Conservation (phyloP, 2,329 filamentous ascomycete species). For the Aspergillus pseudonomiae region DNA sequence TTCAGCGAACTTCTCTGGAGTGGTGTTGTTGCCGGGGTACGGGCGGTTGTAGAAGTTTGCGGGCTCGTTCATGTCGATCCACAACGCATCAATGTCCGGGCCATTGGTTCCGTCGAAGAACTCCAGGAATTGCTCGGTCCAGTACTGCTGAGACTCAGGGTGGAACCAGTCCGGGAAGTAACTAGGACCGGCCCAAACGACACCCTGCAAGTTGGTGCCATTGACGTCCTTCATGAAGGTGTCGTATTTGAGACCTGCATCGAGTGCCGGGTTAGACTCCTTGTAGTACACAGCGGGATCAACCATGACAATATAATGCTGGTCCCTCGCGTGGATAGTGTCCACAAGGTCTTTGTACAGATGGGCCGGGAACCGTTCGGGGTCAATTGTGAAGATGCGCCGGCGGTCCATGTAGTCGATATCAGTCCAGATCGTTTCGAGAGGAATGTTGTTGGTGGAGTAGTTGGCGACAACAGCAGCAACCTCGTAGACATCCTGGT, state of each 20-base stretch:
- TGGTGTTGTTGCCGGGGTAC: neutral
- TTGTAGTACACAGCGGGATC: constrained; percentile 56
- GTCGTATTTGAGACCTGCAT: neutral
- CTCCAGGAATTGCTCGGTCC: constrained; percentile 66
- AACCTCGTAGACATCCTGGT: constrained; percentile 51
- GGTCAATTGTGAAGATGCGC: constrained; percentile 43
- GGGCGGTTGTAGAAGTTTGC: constrained; percentile 42
- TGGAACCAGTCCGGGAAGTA: constrained; percentile 79
- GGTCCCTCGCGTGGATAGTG: constrained; percentile 66
- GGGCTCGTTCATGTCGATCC: constrained; percentile 72
- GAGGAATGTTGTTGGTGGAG: constrained; percentile 42
- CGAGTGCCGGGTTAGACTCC: neutral
- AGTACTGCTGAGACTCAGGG: constrained; percentile 66
- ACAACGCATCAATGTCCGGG: constrained; percentile 74
- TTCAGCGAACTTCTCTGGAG: neutral
- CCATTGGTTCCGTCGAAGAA: constrained; percentile 60
- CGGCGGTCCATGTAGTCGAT: constrained; percentile 47
- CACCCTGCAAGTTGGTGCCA: constrained; percentile 48
- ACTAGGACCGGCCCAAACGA: constrained; percentile 78
- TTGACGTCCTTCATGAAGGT: neutral
- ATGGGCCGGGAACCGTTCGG: constrained; percentile 39
- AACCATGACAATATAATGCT: constrained; percentile 77
- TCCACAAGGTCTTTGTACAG: constrained; percentile 66
- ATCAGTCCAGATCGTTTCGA: constrained; percentile 51
- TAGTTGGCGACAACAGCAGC: constrained; percentile 49